Conservation (phyloP, 345 rosid genomes). For the Erysimum cheiranthoides region DNA sequence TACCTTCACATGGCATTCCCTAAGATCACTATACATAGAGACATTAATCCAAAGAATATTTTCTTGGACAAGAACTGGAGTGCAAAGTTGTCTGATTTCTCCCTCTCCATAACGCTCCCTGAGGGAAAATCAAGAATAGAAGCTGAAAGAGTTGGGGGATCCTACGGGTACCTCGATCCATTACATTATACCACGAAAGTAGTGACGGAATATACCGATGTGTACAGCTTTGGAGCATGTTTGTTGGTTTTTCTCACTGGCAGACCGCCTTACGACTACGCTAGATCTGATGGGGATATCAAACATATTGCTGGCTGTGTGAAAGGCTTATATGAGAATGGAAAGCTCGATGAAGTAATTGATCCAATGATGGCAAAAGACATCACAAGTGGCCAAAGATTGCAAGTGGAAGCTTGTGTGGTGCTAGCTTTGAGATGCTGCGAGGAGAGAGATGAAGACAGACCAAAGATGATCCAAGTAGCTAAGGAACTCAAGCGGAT, state of each 20-base stretch:
- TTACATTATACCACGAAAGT: not conserved
- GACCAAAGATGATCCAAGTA: constrained; percentile 30
- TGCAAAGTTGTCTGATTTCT: constrained; percentile 14
- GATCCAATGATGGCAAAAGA: not conserved
- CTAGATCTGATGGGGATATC: not conserved
- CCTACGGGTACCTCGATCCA: not conserved
- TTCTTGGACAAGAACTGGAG: constrained; percentile 14
- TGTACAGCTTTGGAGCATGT: constrained; percentile 21
- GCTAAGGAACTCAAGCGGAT: constrained; percentile 32
- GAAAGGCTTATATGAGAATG: not conserved
- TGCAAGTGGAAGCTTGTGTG: constrained; percentile 20
- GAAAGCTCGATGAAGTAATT: not conserved
- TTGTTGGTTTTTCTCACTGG: constrained; percentile 32
- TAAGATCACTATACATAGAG: constrained; percentile 19
- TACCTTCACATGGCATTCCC: constrained; percentile 28
- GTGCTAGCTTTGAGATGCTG: constrained; percentile 34
- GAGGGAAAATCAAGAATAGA: constrained; percentile 17
- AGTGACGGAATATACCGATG: constrained; percentile 11
- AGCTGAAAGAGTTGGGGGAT: not conserved
- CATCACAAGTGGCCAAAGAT: not conserved
- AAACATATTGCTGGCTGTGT: not conserved
- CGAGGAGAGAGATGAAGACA: constrained; percentile 3
- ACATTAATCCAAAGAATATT: not conserved
- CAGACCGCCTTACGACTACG: not conserved
- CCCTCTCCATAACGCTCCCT: not conserved